A percentile compares a stretch with the other conserved stretches of the same genome.
Evolutionary conservation across 2,329 filamentous ascomycete species (phyloP).

Genomic region (Trichophyton rubrum): DNA sequence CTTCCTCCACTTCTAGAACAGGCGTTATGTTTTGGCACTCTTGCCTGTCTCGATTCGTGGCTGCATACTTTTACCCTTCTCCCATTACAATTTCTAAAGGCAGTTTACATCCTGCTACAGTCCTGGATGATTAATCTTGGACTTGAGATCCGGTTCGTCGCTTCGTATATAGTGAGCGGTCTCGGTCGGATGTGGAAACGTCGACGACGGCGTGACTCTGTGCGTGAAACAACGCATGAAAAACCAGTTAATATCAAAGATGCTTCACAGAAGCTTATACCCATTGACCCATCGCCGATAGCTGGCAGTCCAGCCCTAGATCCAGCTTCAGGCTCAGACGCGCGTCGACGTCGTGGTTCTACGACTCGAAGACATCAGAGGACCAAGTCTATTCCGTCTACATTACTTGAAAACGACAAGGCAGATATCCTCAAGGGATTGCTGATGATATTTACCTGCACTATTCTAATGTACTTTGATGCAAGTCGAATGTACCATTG

Average conservation of each 20-base stretch:
- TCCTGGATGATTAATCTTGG: conserved; percentile 66
- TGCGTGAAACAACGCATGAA: conserved; percentile 8
- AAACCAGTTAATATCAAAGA: conserved; percentile 14
- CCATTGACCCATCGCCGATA: not conserved
- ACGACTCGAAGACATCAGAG: conserved; percentile 49
- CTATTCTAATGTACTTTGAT: conserved; percentile 78
- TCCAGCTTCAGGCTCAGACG: not conserved
- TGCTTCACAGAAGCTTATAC: not conserved
- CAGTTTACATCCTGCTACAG: conserved; percentile 58
- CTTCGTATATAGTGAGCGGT: conserved; percentile 66
- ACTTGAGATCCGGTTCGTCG: conserved; percentile 60
- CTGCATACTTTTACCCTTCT: conserved; percentile 93
- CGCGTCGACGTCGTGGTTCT: conserved; percentile 19
- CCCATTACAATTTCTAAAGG: conserved; percentile 74
- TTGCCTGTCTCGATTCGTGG: conserved; percentile 92
- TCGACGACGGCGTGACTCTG: not conserved
- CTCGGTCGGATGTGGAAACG: conserved; percentile 63
- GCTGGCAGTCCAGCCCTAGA: not conserved
- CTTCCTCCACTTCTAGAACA: conserved; percentile 72
- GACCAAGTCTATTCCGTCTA: conserved; percentile 73
- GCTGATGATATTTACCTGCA: conserved; percentile 74
- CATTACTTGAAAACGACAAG: conserved; percentile 77
- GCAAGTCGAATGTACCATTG: conserved; percentile 97
- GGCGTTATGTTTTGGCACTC: conserved; percentile 71
- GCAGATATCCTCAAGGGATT: conserved; percentile 86